These are phyloP conservation scores for Quercus gilva DNA, from an alignment of 306 rosid genomes.

Conservation along the genomic window DNA sequence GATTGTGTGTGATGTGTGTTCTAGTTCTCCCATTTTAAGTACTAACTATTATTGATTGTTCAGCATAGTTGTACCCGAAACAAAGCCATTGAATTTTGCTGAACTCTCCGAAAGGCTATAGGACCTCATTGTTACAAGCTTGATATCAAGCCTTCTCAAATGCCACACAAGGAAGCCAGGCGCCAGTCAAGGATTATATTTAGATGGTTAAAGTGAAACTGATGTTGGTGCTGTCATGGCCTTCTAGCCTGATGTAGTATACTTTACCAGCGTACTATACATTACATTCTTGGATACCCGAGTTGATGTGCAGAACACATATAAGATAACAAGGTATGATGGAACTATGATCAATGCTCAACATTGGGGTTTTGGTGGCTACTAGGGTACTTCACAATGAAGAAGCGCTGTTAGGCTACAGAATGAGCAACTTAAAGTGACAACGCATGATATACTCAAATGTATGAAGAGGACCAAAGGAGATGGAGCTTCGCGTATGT, in stretches of 20 bases:
- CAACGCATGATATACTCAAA: conserved; percentile 76
- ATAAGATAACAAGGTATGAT: conserved; percentile 81
- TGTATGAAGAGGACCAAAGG: conserved; percentile 83
- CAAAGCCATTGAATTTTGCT: conserved; percentile 46
- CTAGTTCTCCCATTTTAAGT: conserved; percentile 6
- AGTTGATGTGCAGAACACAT: conserved; percentile 66
- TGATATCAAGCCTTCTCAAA: conserved; percentile 61
- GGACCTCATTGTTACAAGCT: conserved; percentile 69
- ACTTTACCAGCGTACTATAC: conserved; percentile 72
- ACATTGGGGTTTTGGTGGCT: conserved; percentile 84
- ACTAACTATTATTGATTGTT: conserved; percentile 42
- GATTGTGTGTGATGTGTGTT: not conserved
- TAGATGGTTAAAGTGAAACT: conserved; percentile 51
- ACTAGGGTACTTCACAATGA: conserved; percentile 71
- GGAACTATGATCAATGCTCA: conserved; percentile 75
- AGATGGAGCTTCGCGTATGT: conserved; percentile 62
- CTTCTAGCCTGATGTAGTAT: conserved; percentile 75
- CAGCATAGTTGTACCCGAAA: conserved; percentile 64
- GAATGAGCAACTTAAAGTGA: conserved; percentile 75
- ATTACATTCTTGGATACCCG: conserved; percentile 88
- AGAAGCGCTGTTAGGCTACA: conserved; percentile 75
- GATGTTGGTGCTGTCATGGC: conserved; percentile 74
- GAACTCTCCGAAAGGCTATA: conserved; percentile 61
- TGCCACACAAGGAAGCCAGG: conserved; percentile 51
- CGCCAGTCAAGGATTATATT: conserved; percentile 71